Conservation (phyloP, 495 filamentous ascomycete genomes). For the Tuber aestivum region DNA sequence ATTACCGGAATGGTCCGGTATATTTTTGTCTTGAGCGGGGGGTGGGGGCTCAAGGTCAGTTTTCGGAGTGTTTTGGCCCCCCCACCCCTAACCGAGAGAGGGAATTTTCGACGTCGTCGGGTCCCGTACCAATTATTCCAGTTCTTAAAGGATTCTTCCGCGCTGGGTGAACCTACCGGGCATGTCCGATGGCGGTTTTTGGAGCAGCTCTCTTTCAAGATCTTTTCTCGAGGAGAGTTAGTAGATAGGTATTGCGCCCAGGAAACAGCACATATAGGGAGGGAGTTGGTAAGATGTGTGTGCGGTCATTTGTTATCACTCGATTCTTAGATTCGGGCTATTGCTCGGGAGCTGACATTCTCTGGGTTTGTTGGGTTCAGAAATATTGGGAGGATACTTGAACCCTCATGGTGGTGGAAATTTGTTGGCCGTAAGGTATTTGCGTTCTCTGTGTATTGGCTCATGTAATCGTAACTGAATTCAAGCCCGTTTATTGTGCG, state of each 20-base stretch:
- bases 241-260: no score
- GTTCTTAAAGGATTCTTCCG: no score
- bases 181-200: background rate
- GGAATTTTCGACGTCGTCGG: no score
- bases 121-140: no score
- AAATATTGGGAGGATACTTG: background rate
- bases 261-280: background rate
- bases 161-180: background rate
- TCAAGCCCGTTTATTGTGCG: background rate
- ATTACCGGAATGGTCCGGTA: no score
- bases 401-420: background rate
- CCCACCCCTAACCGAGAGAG: no score
- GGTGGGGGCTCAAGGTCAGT: no score
- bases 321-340: no score
- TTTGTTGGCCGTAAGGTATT: background rate
- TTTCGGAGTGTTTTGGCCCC: no score
- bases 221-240: background rate
- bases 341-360: background rate
- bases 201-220: background rate
- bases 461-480: background rate
- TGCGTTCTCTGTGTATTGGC: background rate
- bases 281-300: background rate
- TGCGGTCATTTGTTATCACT: background rate
- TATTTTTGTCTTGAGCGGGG: no score
- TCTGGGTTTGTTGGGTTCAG: background rate